Evolutionary conservation across 2,329 filamentous ascomycete species (phyloP), one percentile per base, ranked within the genome.

Genomic region (Byssochlamys sp.): DNA sequence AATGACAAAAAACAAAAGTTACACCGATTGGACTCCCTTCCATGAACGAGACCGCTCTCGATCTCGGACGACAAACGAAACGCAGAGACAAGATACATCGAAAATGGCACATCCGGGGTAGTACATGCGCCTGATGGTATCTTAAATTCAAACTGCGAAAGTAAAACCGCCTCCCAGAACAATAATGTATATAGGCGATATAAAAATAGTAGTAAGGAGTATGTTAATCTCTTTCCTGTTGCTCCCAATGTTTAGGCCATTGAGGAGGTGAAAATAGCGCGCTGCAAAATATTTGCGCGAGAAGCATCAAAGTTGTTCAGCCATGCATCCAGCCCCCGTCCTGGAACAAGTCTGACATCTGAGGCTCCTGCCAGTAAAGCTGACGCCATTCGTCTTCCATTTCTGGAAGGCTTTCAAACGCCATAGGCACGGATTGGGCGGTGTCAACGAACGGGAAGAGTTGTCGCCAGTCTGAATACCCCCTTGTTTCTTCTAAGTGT

Each of bases 331-430:
- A 75, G 24, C 69, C 68, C 26, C 70, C 70, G 57, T 76, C 73
- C 53, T 71, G 70, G 26, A 76, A 66, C 33, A 75, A 66, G 62
- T 75, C 73, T 14, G 72, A 67, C 70, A 76, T 71, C 2, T 71
- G 72, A 1, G 72, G 71, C 56, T 76, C 73, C 59, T 75, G 72
- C 67, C 73, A 72, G 56, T 76, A 76, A 7, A 76, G 70, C 59
- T 75, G 73, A n/a, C 74, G 69, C 74, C 74, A 76, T 62, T 76
- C 74, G 48, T 75, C 71, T 61, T 75, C 73, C 57, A 75, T 65
- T 53, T 75, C 72, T 4, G 71, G 68, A 3, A 75, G 61, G 24
- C 71, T 70, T 53, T 75, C 73, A 52, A 72, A 65, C 4, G 69
- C 65, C 60, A 74, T 69, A 2, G 72, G 70, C 4, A 68, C 66